These are phyloP conservation scores for Salix caprea DNA, from an alignment of 345 rosid genomes.

Conservation along the genomic window DNA sequence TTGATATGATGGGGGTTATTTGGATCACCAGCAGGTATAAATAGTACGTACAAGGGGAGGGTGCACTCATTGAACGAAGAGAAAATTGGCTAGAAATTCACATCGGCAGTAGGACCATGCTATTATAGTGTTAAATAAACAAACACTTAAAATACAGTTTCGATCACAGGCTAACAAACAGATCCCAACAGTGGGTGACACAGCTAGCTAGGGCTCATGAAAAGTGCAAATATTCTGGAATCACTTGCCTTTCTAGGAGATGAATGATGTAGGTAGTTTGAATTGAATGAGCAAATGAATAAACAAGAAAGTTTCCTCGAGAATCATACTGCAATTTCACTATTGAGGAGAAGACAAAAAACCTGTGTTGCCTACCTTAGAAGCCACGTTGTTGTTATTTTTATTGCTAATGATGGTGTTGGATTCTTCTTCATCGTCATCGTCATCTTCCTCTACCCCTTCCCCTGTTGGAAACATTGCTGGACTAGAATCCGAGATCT, in stretches of 20 bases:
- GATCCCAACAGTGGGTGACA: neutral
- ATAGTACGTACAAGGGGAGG: neutral
- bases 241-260: neutral
- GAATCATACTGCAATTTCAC: neutral
- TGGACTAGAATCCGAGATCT: slow-evolving; percentile 39
- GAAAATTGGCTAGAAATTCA: neutral
- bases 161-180: no score
- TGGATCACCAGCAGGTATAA: neutral
- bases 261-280: no score
- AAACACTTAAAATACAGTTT: no score
- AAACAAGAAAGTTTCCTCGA: neutral
- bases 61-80: neutral
- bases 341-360: neutral
- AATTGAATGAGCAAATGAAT: no score
- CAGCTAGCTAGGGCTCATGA: neutral
- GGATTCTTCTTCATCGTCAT: slow-evolving; percentile 34
- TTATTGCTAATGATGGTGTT: slow-evolving; percentile 23
- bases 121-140: no score
- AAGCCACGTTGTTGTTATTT: slow-evolving; percentile 16
- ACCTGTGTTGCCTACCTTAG: slow-evolving; percentile 37
- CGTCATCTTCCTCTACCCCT: slow-evolving; percentile 29
- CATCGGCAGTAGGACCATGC: no score
- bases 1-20: neutral
- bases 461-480: slow-evolving; percentile 30
- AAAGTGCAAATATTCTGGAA: neutral